Evolutionary conservation across 2,329 filamentous ascomycete species (phyloP).

Genomic region (Ilyonectria destructans): DNA sequence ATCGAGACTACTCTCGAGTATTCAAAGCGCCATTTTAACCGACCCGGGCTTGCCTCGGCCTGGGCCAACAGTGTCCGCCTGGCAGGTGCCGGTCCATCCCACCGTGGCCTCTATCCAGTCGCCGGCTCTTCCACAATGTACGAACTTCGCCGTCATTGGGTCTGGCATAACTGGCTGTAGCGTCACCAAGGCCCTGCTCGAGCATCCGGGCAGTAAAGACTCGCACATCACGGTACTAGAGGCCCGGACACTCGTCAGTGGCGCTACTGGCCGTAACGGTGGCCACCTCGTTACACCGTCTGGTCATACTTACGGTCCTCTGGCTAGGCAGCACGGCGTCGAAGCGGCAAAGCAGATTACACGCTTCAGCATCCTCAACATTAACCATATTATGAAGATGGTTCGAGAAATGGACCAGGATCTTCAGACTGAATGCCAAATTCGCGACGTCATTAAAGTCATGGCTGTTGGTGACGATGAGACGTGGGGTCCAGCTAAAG

Average conservation of each 20-base stretch:
- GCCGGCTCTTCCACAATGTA: conserved; percentile 30
- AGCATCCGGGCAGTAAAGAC: conserved; percentile 25
- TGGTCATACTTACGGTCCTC: conserved; percentile 55
- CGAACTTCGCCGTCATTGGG: conserved; percentile 50
- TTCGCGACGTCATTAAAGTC: conserved; percentile 42
- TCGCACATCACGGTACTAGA: conserved; percentile 46
- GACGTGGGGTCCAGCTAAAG: conserved; percentile 34
- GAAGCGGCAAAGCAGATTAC: conserved; percentile 59
- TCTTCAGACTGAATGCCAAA: conserved; percentile 36
- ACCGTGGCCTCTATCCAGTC: conserved; percentile 45
- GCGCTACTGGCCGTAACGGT: conserved; percentile 53
- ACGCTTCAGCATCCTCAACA: conserved; percentile 59
- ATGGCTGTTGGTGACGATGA: conserved; percentile 41
- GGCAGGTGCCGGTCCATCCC: conserved; percentile 48
- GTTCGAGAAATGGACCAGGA: conserved; percentile 38
- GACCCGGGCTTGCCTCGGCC: conserved; percentile 47
- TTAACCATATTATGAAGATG: conserved; percentile 47
- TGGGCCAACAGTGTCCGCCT: conserved; percentile 46
- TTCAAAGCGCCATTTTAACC: conserved; percentile 15
- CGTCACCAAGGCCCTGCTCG: conserved; percentile 45
- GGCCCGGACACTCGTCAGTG: conserved; percentile 49
- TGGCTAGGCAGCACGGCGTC: conserved; percentile 50
- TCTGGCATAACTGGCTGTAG: conserved; percentile 53
- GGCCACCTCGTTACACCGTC: conserved; percentile 51
- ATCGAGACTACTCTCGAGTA: conserved; percentile 19